Evolutionary conservation across 768 basidiomycete genomes (phyloP).

Genomic region (Suillus weaverae): DNA sequence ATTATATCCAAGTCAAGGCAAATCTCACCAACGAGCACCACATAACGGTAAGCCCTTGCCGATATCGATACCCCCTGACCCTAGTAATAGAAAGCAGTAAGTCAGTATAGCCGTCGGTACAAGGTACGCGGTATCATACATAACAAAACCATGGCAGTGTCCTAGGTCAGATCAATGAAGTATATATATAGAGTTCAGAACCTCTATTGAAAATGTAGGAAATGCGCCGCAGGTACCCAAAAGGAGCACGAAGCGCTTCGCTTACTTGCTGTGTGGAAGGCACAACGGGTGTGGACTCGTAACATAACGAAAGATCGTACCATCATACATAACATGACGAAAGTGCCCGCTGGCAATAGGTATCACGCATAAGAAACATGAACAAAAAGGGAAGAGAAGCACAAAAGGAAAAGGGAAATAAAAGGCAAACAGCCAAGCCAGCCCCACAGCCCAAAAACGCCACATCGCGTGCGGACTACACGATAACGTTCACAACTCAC

Average conservation of each 20-base stretch:
- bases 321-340: neutral
- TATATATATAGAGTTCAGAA: no score
- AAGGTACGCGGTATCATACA: neutral
- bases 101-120: neutral
- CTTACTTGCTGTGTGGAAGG: constrained; percentile 25
- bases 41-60: neutral
- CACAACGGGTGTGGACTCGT: no score
- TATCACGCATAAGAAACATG: neutral
- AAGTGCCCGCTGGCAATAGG: neutral
- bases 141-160: neutral
- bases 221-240: no score
- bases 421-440: neutral
- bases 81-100: neutral
- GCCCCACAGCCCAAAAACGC: neutral
- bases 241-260: constrained; percentile 30
- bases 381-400: neutral
- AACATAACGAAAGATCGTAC: neutral
- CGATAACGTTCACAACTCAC: constrained; percentile 1
- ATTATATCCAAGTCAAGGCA: neutral
- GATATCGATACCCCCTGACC: neutral
- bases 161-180: no score
- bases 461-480: constrained; percentile 10
- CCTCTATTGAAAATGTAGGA: no score
- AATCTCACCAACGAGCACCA: neutral
- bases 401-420: neutral